Evolutionary conservation across 192 early-diverging fungal genomes (phyloP).

Genomic region (Chytriomyces sp.): DNA sequence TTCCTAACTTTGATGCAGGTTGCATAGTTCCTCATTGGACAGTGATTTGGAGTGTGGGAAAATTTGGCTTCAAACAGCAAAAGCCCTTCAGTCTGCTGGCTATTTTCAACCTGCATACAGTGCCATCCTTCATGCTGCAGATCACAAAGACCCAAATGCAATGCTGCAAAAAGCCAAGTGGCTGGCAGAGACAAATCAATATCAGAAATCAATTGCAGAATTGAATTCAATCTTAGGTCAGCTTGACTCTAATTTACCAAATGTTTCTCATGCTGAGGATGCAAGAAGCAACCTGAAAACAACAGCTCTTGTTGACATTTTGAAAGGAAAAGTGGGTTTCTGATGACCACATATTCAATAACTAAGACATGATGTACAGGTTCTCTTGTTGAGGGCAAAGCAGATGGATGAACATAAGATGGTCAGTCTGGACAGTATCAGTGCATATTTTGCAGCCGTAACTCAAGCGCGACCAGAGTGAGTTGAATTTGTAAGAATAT

Average conservation of each 20-base stretch:
- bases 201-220: slow-evolving; percentile 58
- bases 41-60: slow-evolving; percentile 42
- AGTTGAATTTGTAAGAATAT: slow-evolving; percentile 27
- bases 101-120: slow-evolving; percentile 61
- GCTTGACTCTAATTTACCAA: background rate
- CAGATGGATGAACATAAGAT: slow-evolving; percentile 61
- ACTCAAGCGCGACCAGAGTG: slow-evolving; percentile 39
- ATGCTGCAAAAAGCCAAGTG: slow-evolving; percentile 63
- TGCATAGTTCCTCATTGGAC: background rate
- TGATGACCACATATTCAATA: background rate
- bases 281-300: background rate
- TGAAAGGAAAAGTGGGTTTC: slow-evolving; percentile 8
- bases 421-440: slow-evolving; percentile 43
- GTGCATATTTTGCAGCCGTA: slow-evolving; percentile 39
- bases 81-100: slow-evolving; percentile 56
- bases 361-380: slow-evolving; percentile 29
- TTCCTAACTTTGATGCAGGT: background rate
- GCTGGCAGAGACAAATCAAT: slow-evolving; percentile 52
- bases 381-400: slow-evolving; percentile 52
- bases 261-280: background rate
- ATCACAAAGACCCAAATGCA: slow-evolving; percentile 41
- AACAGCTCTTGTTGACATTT: background rate
- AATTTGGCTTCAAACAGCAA: slow-evolving; percentile 71
- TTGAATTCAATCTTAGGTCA: slow-evolving; percentile 33
- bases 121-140: slow-evolving; percentile 58